Base-by-base conservation (phyloP, 2,329 filamentous ascomycete species). In the Leptographium galeiforme region DNA sequence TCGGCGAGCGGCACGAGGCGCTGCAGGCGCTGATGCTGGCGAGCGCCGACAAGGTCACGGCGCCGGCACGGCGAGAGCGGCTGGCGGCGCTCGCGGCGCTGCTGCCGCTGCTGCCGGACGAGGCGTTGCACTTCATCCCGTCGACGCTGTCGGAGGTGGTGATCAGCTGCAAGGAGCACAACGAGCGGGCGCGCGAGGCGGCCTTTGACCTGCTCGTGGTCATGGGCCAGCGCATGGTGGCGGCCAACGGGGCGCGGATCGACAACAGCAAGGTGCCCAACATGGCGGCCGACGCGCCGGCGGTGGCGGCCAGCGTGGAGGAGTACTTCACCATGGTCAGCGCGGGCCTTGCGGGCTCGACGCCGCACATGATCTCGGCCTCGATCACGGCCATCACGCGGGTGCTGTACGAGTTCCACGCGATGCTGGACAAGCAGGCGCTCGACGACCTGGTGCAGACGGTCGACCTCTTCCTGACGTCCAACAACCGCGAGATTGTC, bases 271-370 rank as follows among this genome's bases (percentile, higher is more conserved):
- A 91, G 65, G 86, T 96, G 3, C 79, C 88, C 2, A 83, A 91
- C 65, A 95, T 97, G 89, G 79, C 88, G 4, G 72, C 79, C 48
- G 83, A 94, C 66, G 85, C 89, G 0, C 84, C 87, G 2, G 74
- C 83, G 36, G 89, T 85, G 5, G 75, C 79, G 3, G 91, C 93
- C 19, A 90, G 79, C 44, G 79, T 98, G 40, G 91, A 97, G 63
- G 93, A 97, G 68, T 97, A 89, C 70, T 88, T 97, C 72, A 96
- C 91, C 53, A 98, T 98, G 93, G 87, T 97, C 34, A 95, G 88
- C 60, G 93, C 93, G 49, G 93, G 93, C 70, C 78, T 98, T 52
- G 93, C 91, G 2, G 91, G 90, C 54, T 86, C 84, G 61, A 91
- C 89, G 12, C 90, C 93, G 36, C 91, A 97, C 71, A 96, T 97